Evolutionary conservation across 352 stramenopile genomes (phyloP).

Genomic region (Pilasporangium apinafurcum): DNA sequence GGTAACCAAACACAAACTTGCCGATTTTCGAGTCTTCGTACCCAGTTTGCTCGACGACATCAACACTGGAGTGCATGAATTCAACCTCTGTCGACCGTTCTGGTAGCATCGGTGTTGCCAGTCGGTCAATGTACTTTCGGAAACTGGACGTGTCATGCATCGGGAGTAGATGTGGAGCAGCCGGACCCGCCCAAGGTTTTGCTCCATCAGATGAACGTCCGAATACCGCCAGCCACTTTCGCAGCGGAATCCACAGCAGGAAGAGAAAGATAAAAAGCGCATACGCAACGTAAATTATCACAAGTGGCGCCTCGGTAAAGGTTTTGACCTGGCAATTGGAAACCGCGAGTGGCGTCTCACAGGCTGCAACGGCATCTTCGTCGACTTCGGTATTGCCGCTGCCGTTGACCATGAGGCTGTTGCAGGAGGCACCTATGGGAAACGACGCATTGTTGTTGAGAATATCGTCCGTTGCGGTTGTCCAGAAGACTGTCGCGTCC

Average conservation of each 20-base stretch:
- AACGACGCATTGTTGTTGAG: conserved; percentile 38
- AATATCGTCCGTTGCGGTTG: conserved; percentile 15
- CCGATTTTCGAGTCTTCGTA: too few species aligned
- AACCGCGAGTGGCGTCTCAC: conserved; percentile 6
- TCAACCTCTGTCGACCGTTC: conserved; percentile 4
- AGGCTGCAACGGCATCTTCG: conserved; percentile 8
- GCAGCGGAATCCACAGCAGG: too few species aligned
- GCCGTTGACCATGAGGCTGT: conserved; percentile 20
- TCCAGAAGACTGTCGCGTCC: conserved; percentile 22
- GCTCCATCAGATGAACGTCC: too few species aligned
- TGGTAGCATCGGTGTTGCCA: conserved; percentile 7
- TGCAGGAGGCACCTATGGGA: conserved; percentile 23
- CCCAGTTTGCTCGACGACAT: too few species aligned
- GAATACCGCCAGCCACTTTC: too few species aligned
- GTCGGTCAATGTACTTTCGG: conserved; percentile 2
- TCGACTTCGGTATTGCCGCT: conserved; percentile 14
- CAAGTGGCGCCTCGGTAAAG: too few species aligned
- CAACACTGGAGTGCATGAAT: too few species aligned
- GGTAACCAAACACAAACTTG: too few species aligned
- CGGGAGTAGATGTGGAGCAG: neutral
- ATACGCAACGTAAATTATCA: too few species aligned
- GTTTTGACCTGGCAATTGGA: too few species aligned
- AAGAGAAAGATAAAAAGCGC: too few species aligned
- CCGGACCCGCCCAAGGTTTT: conserved; percentile 1
- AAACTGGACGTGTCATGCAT: too few species aligned